Base-by-base conservation (phyloP, 2,329 filamentous ascomycete genomes). In the Pseudocercospora pini-densiflorae region DNA sequence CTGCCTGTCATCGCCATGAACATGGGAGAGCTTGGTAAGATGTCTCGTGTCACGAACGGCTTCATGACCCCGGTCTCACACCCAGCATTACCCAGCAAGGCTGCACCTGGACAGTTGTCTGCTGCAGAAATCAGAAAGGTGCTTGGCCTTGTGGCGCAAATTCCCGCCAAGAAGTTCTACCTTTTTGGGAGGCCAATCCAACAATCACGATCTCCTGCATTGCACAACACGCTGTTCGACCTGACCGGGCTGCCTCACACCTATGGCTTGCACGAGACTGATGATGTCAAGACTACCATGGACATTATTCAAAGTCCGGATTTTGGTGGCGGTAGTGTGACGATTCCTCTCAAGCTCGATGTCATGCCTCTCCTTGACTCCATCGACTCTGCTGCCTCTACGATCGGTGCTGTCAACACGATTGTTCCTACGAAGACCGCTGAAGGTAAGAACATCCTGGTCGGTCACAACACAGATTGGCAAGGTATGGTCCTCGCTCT, bases 31-130 rank as follows among this genome's bases (percentile, higher is more conserved):
- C 83, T 87, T 27, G 95, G 95, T 58, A 95, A 97, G 81, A 86
- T 97, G 49, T 97, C 93, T 75, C 90, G 95, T 36, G 90, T 99
- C 53, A 83, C 96, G 65, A 99, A 99, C 79, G 85, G 87, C 31
- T 98, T 98, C 83, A 88, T 99, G 83, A 98, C 95, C 0, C 95
- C 95, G 0, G 95, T 99, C 14, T 93, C 93, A 2, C 95, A 98
- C 77, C 92, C 93, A 1, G 87, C 86, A 12, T 84, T 98, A n/a
- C 93, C 94, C 0, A 93, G 94, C 81, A 95, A 95, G 77, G 94
- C 95, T 45, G 95, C 95, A 0, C 94, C 95, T 3, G 95, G 95
- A 1, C 95, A 99, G 76, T 86, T 99, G 59, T 97, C 93, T 3
- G 93, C 94, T 0, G 87, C 89, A 1, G 94, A 99, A 73, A 97